phyloP scores from a whole-genome alignment of 1,284 basidiomycete species.

The Microbotryum saponariae region DNA sequence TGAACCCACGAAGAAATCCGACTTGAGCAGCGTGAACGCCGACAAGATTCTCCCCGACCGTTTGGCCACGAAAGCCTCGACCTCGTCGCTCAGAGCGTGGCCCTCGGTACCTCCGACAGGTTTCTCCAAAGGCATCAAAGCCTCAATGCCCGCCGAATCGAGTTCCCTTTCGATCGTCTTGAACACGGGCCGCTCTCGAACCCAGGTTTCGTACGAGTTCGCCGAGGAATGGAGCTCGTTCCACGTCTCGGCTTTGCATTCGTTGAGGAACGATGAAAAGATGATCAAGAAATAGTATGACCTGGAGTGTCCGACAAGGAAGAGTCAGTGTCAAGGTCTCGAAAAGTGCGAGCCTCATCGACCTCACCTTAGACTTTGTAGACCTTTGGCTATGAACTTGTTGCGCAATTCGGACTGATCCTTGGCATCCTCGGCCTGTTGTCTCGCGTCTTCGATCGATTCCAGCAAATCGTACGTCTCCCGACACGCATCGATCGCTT shows the following conservation, averaged over 20 bases:
- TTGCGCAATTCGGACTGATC: slow-evolving; percentile 63
- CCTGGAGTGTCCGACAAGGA: too few species aligned
- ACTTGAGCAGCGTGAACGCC: slow-evolving; percentile 90
- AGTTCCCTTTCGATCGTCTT: slow-evolving; percentile 93
- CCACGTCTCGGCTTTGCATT: slow-evolving; percentile 60
- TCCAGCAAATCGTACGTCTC: slow-evolving; percentile 77
- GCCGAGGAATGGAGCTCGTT: slow-evolving; percentile 14
- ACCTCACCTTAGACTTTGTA: slow-evolving; percentile 64
- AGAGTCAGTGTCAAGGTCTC: not conserved
- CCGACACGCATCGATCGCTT: slow-evolving; percentile 80
- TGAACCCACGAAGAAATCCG: slow-evolving; percentile 38
- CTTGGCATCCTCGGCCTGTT: slow-evolving; percentile 59
- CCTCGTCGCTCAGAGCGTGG: slow-evolving; percentile 60
- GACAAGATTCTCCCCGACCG: slow-evolving; percentile 81
- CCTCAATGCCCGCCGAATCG: slow-evolving; percentile 64
- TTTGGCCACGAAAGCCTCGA: slow-evolving; percentile 71
- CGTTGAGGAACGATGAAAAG: slow-evolving; percentile 89
- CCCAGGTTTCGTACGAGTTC: slow-evolving; percentile 47
- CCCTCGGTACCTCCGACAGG: slow-evolving; percentile 44
- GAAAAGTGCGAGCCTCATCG: slow-evolving; percentile 2
- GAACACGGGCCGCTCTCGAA: slow-evolving; percentile 78
- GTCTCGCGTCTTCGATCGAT: slow-evolving; percentile 74
- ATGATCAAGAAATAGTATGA: slow-evolving; percentile 60
- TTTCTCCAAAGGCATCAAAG: slow-evolving; percentile 71
- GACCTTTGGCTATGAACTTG: slow-evolving; percentile 59